phyloP scores from a whole-genome alignment of 352 stramenopile species.

The Pythium volutum region DNA sequence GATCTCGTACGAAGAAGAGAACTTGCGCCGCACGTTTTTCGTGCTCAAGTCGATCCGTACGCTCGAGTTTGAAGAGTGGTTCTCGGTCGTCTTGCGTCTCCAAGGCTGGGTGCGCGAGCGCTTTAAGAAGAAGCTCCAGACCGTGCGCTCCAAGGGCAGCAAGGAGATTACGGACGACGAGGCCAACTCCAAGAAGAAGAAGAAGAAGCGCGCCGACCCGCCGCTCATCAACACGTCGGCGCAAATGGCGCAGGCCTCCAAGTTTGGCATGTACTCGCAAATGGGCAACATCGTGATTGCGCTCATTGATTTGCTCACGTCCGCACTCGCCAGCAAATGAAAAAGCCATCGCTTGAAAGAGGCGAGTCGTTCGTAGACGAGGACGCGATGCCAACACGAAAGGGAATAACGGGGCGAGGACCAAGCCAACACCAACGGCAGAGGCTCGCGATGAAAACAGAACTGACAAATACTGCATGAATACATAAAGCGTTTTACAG shows the following conservation, averaged over 20 bases:
- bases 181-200: slow-evolving; percentile 19
- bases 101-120: slow-evolving; percentile 70
- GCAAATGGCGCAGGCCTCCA: slow-evolving; percentile 72
- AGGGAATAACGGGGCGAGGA: too few relatives aligned
- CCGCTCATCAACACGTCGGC: slow-evolving; percentile 67
- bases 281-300: slow-evolving; percentile 79
- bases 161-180: slow-evolving; percentile 33
- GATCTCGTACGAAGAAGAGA: slow-evolving; percentile 83
- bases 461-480: too few relatives aligned
- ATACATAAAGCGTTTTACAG: too few relatives aligned
- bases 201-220: slow-evolving; percentile 25
- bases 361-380: too few relatives aligned
- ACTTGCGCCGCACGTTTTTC: slow-evolving; percentile 72
- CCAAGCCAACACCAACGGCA: too few relatives aligned
- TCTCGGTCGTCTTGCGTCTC: slow-evolving; percentile 66
- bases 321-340: slow-evolving; percentile 1
- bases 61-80: slow-evolving; percentile 82
- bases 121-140: slow-evolving; percentile 52
- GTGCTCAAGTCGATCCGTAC: slow-evolving; percentile 79
- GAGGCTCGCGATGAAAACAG: too few relatives aligned
- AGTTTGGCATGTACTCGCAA: slow-evolving; percentile 77
- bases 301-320: slow-evolving; percentile 62
- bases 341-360: neutral
- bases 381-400: too few relatives aligned
- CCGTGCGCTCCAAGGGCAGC: slow-evolving; percentile 52